Conservation (phyloP, 139 green algal species). For the Chlamydomonas sp. region DNA sequence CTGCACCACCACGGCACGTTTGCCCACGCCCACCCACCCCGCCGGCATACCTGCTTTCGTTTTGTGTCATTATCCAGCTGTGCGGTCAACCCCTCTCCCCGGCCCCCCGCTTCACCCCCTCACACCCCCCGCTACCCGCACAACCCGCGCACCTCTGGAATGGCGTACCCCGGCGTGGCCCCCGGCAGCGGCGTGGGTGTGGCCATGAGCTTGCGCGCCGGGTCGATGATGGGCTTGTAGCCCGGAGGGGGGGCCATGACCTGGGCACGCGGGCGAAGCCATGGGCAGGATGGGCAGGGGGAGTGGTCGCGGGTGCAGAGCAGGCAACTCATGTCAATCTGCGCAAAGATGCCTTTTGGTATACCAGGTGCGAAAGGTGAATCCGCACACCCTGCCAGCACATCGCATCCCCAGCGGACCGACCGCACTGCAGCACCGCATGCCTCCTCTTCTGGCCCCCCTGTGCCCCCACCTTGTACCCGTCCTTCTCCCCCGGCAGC, state of each 20-base stretch:
- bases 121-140: background rate
- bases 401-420: no score
- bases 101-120: background rate
- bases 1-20: no score
- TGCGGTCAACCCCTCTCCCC: background rate
- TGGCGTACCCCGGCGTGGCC: slow-evolving; percentile 86
- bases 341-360: no score
- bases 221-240: slow-evolving; percentile 95
- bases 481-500: slow-evolving; percentile 85
- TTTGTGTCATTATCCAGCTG: no score
- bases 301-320: no score
- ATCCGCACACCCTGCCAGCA: no score
- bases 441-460: background rate
- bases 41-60: no score
- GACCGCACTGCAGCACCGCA: no score
- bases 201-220: slow-evolving; percentile 92
- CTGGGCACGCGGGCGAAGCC: slow-evolving; percentile 26
- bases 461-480: slow-evolving; percentile 17
- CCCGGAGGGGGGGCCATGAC: slow-evolving; percentile 82
- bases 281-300: no score
- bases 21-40: no score
- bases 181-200: slow-evolving; percentile 88
- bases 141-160: slow-evolving; percentile 76
- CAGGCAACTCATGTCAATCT: no score
- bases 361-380: no score